A percentile compares a stretch with the other conserved stretches of the same genome.
Conservation (phyloP, 2,329 filamentous ascomycete species). For the Bipolaris gigantea region DNA sequence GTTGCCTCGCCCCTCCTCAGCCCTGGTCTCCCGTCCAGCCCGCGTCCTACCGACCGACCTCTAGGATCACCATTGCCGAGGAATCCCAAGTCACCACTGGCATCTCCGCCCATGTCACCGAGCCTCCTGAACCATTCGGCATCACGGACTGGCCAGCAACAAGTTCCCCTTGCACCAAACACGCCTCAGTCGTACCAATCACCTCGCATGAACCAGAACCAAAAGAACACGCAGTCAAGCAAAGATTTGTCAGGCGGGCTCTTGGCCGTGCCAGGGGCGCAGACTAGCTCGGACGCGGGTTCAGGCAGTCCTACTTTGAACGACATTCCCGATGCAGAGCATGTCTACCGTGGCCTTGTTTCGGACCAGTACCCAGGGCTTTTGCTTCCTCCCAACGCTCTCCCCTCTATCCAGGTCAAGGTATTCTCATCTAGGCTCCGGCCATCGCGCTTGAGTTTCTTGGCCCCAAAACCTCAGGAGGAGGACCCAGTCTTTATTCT, state of each 20-base stretch:
- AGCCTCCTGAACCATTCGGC: constrained; percentile 61
- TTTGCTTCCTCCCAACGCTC: constrained; percentile 81
- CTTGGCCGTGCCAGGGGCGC: constrained; percentile 35
- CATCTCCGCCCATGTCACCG: constrained; percentile 71
- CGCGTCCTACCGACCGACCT: constrained; percentile 62
- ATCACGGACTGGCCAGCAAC: constrained; percentile 72
- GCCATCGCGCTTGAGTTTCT: constrained; percentile 81
- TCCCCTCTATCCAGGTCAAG: constrained; percentile 81
- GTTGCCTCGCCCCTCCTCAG: constrained; percentile 56
- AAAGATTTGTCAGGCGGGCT: constrained; percentile 30
- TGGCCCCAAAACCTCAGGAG: constrained; percentile 77
- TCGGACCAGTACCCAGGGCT: constrained; percentile 87
- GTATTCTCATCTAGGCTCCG: constrained; percentile 95
- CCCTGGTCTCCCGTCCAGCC: constrained; percentile 66
- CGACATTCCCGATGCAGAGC: constrained; percentile 43
- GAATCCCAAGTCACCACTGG: constrained; percentile 57
- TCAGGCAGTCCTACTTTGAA: constrained; percentile 27
- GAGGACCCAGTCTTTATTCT: constrained; percentile 95
- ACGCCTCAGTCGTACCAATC: constrained; percentile 66
- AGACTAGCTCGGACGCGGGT: constrained; percentile 41
- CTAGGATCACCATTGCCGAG: constrained; percentile 62
- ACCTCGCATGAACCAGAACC: constrained; percentile 48
- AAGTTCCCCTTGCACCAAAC: constrained; percentile 71
- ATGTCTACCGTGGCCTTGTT: constrained; percentile 75
- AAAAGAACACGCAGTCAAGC: constrained; percentile 37